phyloP scores from a whole-genome alignment of 148 eudicot species.

The Rhododendron griersonianum region DNA sequence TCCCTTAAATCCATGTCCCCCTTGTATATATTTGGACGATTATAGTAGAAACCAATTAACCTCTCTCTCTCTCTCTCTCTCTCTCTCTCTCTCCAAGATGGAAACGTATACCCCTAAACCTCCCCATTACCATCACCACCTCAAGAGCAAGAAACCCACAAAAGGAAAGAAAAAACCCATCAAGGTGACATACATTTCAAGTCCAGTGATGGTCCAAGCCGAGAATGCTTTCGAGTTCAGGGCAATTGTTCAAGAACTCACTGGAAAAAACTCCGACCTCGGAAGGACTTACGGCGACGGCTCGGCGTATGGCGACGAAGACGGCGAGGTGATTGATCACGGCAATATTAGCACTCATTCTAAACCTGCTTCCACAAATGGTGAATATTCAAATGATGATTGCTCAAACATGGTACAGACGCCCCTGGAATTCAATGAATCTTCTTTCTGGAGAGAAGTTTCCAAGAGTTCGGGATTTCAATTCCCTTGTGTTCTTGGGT shows the following conservation, averaged over 20 bases:
- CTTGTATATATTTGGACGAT: not conserved
- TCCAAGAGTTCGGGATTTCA: constrained; percentile 1
- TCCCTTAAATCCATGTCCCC: not conserved
- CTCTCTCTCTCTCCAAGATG: not conserved
- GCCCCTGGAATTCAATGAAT: not conserved
- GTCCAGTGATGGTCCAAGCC: constrained; percentile 38
- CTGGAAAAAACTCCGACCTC: constrained; percentile 19
- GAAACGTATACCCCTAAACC: not conserved
- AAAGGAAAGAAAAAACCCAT: constrained; percentile 24
- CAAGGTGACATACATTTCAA: constrained; percentile 39
- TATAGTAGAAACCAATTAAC: not conserved
- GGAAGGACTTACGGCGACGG: not conserved
- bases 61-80: not conserved
- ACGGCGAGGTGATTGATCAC: not conserved
- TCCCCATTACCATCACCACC: not conserved
- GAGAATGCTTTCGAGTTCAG: constrained; percentile 32
- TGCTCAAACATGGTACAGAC: not conserved
- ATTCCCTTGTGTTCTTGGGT: not conserved
- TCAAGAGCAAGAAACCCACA: constrained; percentile 8
- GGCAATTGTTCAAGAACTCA: constrained; percentile 41
- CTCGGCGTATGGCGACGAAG: not conserved
- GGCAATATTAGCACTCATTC: not conserved
- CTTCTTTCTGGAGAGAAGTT: constrained; percentile 8
- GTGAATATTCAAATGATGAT: not conserved
- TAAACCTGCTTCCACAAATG: not conserved